A percentile compares a stretch with the other conserved stretches of the same genome.
Conservation (phyloP, 73 alveolate genomes). For the Symbiodinium pilosum region DNA sequence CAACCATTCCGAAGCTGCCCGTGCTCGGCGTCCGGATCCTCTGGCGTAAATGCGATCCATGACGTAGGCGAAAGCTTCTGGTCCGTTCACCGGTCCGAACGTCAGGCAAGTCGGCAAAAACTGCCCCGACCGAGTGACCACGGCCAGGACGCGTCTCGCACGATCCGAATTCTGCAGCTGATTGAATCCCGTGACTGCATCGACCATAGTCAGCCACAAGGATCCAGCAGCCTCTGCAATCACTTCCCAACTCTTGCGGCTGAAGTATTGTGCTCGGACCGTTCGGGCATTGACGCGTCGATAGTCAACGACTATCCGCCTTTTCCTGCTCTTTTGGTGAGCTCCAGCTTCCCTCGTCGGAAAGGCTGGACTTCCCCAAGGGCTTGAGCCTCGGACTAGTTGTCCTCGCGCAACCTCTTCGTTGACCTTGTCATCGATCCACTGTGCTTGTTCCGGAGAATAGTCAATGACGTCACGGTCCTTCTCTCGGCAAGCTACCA, state of each 20-base stretch:
- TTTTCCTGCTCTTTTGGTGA: background rate
- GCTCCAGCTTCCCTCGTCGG: slow-evolving; percentile 17
- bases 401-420: slow-evolving; percentile 37
- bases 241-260: slow-evolving; percentile 13
- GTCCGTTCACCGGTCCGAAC: slow-evolving; percentile 62
- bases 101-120: slow-evolving; percentile 34
- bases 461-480: background rate
- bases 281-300: slow-evolving; percentile 10
- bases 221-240: background rate
- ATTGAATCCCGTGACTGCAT: slow-evolving; percentile 43
- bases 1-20: slow-evolving; percentile 16
- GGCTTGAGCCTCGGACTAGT: background rate
- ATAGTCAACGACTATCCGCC: slow-evolving; percentile 34
- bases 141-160: background rate
- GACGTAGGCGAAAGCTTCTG: slow-evolving; percentile 22
- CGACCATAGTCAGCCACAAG: slow-evolving; percentile 5
- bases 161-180: slow-evolving; percentile 9
- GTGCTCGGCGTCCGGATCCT: background rate
- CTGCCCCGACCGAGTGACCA: slow-evolving; percentile 20
- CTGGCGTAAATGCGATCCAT: slow-evolving; percentile 36
- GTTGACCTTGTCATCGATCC: slow-evolving; percentile 23
- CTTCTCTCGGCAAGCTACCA: background rate
- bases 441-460: background rate
- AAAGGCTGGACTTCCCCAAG: slow-evolving; percentile 26
- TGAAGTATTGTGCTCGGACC: background rate